phyloP scores from a whole-genome alignment of 2,329 filamentous ascomycete species.

The Beauveria caledonica region DNA sequence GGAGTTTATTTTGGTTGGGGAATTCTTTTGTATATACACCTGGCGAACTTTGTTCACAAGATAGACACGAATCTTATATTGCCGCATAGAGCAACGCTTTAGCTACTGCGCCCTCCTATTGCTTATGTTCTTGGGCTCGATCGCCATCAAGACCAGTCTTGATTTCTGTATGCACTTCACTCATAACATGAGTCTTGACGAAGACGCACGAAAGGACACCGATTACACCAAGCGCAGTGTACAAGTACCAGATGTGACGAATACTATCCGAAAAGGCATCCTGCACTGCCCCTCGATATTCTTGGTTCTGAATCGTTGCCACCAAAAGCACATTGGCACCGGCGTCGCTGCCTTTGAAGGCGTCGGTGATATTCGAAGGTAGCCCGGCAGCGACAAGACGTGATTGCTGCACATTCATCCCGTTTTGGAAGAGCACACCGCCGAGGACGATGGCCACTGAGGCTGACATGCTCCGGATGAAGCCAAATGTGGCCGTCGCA shows the following conservation, averaged over 20 bases:
- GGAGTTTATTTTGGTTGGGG: conserved; percentile 3
- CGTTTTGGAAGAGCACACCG: conserved; percentile 29
- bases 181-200: conserved; percentile 9
- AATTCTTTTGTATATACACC: conserved; percentile 7
- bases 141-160: conserved; percentile 8
- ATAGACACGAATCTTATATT: background rate
- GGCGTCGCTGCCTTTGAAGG: conserved; percentile 6
- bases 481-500: conserved; percentile 54
- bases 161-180: conserved; percentile 7
- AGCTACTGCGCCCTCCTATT: background rate
- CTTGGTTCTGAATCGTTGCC: background rate
- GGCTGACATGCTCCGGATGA: conserved; percentile 49
- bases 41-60: background rate
- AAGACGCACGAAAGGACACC: conserved; percentile 8
- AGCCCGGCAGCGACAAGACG: conserved; percentile 1
- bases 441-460: conserved; percentile 52
- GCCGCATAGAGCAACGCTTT: background rate
- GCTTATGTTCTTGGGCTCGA: conserved; percentile 1
- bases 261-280: conserved; percentile 9
- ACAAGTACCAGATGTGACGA: conserved; percentile 7
- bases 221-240: conserved; percentile 9
- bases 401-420: conserved; percentile 27
- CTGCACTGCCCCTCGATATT: conserved; percentile 4
- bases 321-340: conserved; percentile 11
- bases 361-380: background rate